phyloP scores from a whole-genome alignment of 345 rosid genomes.

The Dovyalis caffra region DNA sequence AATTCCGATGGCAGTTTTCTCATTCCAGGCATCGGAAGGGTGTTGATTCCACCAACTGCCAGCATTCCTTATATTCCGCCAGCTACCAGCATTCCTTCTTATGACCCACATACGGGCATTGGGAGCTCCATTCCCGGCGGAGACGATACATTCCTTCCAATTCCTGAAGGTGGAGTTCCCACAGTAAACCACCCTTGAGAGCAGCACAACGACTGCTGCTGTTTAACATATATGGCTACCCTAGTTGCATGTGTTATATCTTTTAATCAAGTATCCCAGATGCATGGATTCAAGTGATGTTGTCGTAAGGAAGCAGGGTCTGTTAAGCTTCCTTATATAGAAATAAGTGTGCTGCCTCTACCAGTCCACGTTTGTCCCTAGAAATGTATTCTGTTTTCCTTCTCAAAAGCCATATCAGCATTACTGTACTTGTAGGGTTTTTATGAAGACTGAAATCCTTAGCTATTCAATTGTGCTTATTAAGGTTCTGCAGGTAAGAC shows the following conservation, averaged over 20 bases:
- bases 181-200: slow-evolving; percentile 40
- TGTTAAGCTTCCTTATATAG: not conserved
- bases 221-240: slow-evolving; percentile 19
- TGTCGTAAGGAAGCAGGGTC: not conserved
- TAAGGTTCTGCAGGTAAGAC: not conserved
- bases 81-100: slow-evolving; percentile 29
- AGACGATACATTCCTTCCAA: slow-evolving; percentile 59
- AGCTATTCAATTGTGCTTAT: not conserved
- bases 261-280: not conserved
- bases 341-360: not conserved
- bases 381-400: not conserved
- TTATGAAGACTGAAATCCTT: too few species aligned
- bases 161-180: slow-evolving; percentile 65
- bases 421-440: too few species aligned
- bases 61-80: slow-evolving; percentile 45
- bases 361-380: not conserved
- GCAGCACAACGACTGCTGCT: not conserved
- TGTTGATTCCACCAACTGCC: slow-evolving; percentile 49
- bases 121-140: slow-evolving; percentile 48
- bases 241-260: not conserved
- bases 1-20: slow-evolving; percentile 38
- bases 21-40: slow-evolving; percentile 69
- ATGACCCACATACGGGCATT: slow-evolving; percentile 33
- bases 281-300: not conserved
- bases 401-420: too few species aligned